These are phyloP conservation scores for Nemania serpens DNA, from an alignment of 2,329 filamentous ascomycete genomes.

Conservation along the genomic window DNA sequence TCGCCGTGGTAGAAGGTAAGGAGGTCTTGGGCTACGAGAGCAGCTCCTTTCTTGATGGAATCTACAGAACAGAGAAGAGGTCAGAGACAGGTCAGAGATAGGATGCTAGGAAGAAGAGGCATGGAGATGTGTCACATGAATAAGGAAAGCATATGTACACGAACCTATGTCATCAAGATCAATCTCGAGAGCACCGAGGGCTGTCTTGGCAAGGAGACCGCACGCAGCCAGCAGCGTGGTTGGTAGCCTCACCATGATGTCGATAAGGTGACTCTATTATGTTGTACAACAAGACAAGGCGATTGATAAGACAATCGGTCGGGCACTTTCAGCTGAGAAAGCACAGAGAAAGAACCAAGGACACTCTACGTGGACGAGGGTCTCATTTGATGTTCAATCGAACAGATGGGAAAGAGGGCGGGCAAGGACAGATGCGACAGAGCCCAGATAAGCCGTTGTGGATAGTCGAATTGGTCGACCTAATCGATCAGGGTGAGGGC, in stretches of 20 bases:
- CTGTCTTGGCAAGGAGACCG: conserved; percentile 33
- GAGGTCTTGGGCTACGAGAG: conserved; percentile 54
- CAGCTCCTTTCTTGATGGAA: conserved; percentile 53
- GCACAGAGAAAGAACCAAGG: not conserved
- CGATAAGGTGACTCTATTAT: not conserved
- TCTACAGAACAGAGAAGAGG: conserved; percentile 39
- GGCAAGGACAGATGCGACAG: not conserved
- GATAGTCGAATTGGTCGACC: not conserved
- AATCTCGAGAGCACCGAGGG: conserved; percentile 37
- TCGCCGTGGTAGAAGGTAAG: conserved; percentile 58
- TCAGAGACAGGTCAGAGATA: not conserved
- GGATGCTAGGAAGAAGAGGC: not conserved
- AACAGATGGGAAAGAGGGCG: not conserved
- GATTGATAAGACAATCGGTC: not conserved
- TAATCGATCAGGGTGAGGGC: not conserved
- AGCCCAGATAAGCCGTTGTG: not conserved
- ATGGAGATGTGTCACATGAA: not conserved
- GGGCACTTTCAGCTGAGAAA: conserved; percentile 4
- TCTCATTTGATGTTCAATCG: conserved; percentile 10
- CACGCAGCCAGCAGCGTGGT: conserved; percentile 36
- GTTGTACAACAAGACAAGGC: no score
- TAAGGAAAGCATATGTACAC: conserved; percentile 13
- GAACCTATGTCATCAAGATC: conserved; percentile 39
- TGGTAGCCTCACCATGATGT: conserved; percentile 30
- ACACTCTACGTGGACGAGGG: conserved; percentile 4